These are phyloP conservation scores for Pistacia atlantica DNA, from an alignment of 345 rosid species.

Conservation along the genomic window DNA sequence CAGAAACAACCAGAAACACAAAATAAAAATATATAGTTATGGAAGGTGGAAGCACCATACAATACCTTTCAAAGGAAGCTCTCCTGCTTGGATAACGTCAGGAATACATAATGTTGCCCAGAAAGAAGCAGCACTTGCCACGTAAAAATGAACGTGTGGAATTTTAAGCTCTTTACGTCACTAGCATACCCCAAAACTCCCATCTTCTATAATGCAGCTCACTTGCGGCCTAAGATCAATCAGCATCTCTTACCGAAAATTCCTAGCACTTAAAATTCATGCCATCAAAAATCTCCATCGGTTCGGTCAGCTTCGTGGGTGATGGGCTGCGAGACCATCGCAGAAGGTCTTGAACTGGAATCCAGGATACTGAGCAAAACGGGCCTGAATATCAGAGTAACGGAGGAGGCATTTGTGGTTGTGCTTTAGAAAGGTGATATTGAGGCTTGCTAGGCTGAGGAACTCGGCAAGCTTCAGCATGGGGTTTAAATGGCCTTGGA, in stretches of 20 bases:
- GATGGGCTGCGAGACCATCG: slow-evolving; percentile 28
- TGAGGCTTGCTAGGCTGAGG: slow-evolving; percentile 24
- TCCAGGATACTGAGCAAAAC: slow-evolving; percentile 9
- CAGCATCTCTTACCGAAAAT: slow-evolving; percentile 15
- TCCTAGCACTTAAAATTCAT: neutral
- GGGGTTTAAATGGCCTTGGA: slow-evolving; percentile 42
- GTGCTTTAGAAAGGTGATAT: slow-evolving; percentile 40
- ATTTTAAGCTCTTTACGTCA: slow-evolving; percentile 30
- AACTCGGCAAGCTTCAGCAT: slow-evolving; percentile 48
- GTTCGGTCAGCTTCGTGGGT: neutral
- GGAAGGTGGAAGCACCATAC: no score
- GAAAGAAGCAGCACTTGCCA: slow-evolving; percentile 20
- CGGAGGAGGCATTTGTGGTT: slow-evolving; percentile 26
- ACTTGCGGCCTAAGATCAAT: neutral
- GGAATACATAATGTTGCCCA: slow-evolving; percentile 33
- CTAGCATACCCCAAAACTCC: slow-evolving; percentile 4
- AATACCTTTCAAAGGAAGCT: slow-evolving; percentile 40
- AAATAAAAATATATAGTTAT: no score
- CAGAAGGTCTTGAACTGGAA: slow-evolving; percentile 26
- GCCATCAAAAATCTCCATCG: slow-evolving; percentile 6
- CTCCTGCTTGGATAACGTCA: slow-evolving; percentile 29
- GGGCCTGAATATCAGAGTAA: slow-evolving; percentile 13
- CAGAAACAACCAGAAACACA: no score
- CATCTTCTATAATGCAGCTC: slow-evolving; percentile 34
- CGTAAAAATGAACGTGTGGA: slow-evolving; percentile 26